These are phyloP conservation scores for Casuarina glauca DNA, from an alignment of 306 rosid species.

Conservation along the genomic window DNA sequence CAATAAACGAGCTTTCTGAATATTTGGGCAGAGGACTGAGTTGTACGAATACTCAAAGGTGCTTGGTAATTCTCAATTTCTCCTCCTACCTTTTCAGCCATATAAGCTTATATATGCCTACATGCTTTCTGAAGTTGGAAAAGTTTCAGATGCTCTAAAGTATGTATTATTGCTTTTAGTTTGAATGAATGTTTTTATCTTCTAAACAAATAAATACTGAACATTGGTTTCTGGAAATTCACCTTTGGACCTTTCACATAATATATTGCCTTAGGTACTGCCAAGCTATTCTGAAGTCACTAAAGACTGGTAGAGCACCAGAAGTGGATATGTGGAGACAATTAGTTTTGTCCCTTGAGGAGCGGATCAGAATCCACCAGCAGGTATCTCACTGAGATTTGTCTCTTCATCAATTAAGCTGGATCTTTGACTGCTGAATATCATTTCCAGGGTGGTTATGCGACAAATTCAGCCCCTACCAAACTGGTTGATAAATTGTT, in stretches of 20 bases:
- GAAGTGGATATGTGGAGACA: conserved; percentile 87
- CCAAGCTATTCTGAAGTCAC: conserved; percentile 70
- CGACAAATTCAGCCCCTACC: conserved; percentile 70
- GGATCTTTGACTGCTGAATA: conserved; percentile 15
- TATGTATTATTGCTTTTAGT: conserved; percentile 42
- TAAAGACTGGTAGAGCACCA: conserved; percentile 84
- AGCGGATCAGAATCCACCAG: conserved; percentile 81
- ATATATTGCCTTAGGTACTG: conserved; percentile 60
- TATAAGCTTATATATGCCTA: conserved; percentile 89
- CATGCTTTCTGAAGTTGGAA: conserved; percentile 96
- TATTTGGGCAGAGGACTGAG: conserved; percentile 82
- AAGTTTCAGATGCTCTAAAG: conserved; percentile 86
- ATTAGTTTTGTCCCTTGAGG: conserved; percentile 75
- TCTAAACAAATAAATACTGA: background rate
- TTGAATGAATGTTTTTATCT: background rate
- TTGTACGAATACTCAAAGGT: conserved; percentile 86
- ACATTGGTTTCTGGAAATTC: conserved; percentile 1
- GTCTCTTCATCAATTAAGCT: conserved; percentile 6
- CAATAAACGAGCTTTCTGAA: conserved; percentile 3
- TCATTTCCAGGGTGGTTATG: conserved; percentile 73
- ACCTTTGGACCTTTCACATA: conserved; percentile 20
- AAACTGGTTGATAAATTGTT: conserved; percentile 80
- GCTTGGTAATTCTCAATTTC: conserved; percentile 93
- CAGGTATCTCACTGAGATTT: conserved; percentile 47
- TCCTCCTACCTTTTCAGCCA: conserved; percentile 81